phyloP scores from a whole-genome alignment of 1,284 basidiomycete genomes.

The Malassezia globosa region DNA sequence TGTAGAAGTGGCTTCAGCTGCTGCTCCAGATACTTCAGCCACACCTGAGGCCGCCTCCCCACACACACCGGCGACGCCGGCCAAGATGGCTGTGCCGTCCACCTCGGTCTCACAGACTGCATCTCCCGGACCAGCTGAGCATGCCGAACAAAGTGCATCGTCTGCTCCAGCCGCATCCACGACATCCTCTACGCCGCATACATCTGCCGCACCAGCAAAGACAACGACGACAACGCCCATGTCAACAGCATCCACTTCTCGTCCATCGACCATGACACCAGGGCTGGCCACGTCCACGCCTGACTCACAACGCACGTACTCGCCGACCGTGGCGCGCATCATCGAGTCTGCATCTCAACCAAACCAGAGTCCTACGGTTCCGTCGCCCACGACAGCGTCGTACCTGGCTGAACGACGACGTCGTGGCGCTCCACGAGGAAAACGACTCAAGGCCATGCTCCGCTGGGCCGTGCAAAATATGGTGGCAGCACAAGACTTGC shows the following conservation, averaged over 20 bases:
- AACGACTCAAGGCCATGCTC: constrained; percentile 37
- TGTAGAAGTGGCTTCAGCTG: too few species aligned
- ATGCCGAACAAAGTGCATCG: background rate
- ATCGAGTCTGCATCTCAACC: background rate
- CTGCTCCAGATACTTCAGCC: too few species aligned
- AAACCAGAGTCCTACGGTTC: background rate
- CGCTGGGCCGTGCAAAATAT: constrained; percentile 27
- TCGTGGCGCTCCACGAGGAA: constrained; percentile 29
- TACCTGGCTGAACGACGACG: constrained; percentile 9
- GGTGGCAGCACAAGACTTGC: constrained; percentile 17
- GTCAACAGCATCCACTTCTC: background rate
- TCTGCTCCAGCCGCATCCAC: background rate
- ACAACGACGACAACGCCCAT: background rate
- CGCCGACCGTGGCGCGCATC: constrained; percentile 2
- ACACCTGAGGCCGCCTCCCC: too few species aligned
- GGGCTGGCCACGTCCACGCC: background rate
- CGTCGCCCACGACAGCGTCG: constrained; percentile 1
- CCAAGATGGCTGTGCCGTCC: too few species aligned
- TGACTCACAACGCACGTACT: too few species aligned
- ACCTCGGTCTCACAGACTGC: background rate
- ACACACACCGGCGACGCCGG: too few species aligned
- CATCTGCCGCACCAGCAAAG: background rate
- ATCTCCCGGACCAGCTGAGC: background rate
- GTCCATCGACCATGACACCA: background rate
- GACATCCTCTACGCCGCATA: too few species aligned